Evolutionary conservation across 1,139 yeast genomes (phyloP).

Genomic region (Saccharomyces hybrid): DNA sequence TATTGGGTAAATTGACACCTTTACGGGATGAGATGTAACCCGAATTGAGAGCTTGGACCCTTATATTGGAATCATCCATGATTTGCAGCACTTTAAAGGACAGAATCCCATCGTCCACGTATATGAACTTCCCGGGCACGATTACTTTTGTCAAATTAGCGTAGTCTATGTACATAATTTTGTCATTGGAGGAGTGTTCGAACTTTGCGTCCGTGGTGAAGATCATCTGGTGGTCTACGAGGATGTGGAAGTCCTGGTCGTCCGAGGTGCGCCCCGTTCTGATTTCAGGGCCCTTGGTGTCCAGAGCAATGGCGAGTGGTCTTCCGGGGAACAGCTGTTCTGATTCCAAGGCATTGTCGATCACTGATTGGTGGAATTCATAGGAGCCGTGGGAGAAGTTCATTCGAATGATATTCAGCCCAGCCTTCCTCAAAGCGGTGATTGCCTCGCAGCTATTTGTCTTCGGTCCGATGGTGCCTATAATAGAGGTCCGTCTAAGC

Average conservation of each 20-base stretch:
- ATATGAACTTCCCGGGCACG: conserved; percentile 77
- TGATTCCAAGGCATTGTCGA: conserved; percentile 92
- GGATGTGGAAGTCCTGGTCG: conserved; percentile 72
- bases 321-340: conserved; percentile 87
- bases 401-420: conserved; percentile 95
- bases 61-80: conserved; percentile 68
- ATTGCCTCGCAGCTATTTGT: conserved; percentile 83
- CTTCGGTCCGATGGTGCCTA: conserved; percentile 97
- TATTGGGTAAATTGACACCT: conserved; percentile 98
- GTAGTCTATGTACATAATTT: conserved; percentile 85
- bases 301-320: conserved; percentile 96
- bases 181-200: conserved; percentile 62
- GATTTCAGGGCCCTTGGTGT: conserved; percentile 99
- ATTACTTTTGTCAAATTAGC: conserved; percentile 93
- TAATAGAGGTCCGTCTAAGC: conserved; percentile 89
- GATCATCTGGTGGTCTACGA: conserved; percentile 80
- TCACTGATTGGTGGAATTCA: conserved; percentile 92
- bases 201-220: conserved; percentile 86
- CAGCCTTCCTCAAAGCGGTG: conserved; percentile 88
- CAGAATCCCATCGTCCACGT: conserved; percentile 94
- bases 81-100: conserved; percentile 87
- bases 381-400: conserved; percentile 97
- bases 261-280: conserved; percentile 91
- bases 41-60: conserved; percentile 82
- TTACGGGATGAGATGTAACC: conserved; percentile 95